Evolutionary conservation across 257 asterid genomes (phyloP).

Genomic region (Anisodus acutangulus): DNA sequence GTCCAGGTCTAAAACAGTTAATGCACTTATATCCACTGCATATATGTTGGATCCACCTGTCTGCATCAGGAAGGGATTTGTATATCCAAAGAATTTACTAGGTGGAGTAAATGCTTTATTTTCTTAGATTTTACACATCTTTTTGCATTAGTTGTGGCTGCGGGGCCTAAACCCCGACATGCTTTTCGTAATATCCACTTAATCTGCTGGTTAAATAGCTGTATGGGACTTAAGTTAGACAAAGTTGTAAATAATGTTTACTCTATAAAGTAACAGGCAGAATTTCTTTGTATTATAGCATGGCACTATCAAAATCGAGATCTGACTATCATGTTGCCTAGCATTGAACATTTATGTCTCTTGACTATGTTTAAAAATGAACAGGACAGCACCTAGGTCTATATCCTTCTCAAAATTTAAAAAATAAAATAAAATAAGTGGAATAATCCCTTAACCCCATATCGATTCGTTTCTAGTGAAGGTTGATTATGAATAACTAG

Average conservation of each 20-base stretch:
- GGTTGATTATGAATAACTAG: not conserved
- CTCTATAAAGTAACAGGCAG: constrained; percentile 24
- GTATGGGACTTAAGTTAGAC: not conserved
- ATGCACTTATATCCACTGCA: not conserved
- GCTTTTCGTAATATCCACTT: constrained; percentile 8
- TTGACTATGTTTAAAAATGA: constrained; percentile 45
- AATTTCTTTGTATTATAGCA: constrained; percentile 22
- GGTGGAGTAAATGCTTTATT: not conserved
- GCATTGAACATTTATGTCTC: constrained; percentile 39
- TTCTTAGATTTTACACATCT: not conserved
- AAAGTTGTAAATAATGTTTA: not conserved
- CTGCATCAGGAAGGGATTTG: not conserved
- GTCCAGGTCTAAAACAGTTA: not conserved
- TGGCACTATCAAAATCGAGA: constrained; percentile 16
- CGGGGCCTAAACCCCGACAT: not conserved
- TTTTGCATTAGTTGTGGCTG: constrained; percentile 9
- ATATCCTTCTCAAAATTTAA: not conserved
- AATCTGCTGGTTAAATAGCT: constrained; percentile 24
- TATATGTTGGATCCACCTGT: not conserved
- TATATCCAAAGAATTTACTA: constrained; percentile 19
- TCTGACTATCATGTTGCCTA: constrained; percentile 32
- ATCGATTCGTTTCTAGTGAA: not conserved
- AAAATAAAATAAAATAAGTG: not conserved
- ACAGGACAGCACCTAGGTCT: constrained; percentile 47
- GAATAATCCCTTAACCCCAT: not conserved